Base-by-base conservation (phyloP, 371 early-diverging fungal genomes). In the Lichtheimia ornata region DNA sequence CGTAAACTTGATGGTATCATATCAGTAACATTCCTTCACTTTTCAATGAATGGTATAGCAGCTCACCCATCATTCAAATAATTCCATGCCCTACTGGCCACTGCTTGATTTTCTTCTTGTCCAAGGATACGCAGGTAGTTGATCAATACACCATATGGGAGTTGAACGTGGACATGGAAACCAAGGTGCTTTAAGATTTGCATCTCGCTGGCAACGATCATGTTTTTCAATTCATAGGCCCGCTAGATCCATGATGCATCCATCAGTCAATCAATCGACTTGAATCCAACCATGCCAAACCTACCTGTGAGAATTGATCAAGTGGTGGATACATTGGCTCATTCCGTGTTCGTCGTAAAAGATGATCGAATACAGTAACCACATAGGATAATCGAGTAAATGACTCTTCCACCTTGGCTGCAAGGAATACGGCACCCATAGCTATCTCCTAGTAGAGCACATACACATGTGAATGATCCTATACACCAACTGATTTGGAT, bases 121-220 rank as follows among this genome's bases (percentile, higher is more conserved):
- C 84, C 92, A 35, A 98, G 74, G 25, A 89, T 85, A 56, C 89
- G 88, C 63, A 97, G 69, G 72, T 97, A 98, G 65, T 95, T 96
- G 63, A 97, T 86, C 91, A 97, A 86, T 53, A 94, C 81, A 15
- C 92, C 94, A 69, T 98, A 95, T 2, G 98, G 96, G 14, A 94
- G 84, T 70, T 97, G 91, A 0, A 97, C 97, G 65, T 96, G 95
- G 0, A 97, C 96, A 67, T 97, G 92, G 74, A 98, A 98, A 3
- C 92, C 96, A 4, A 97, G 83, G 18, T 83, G 82, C 40, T 88
- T 87, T 50, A 98, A 75, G 22, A 98, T 88, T 50, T 91, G 88
- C 84, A 95, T 86, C 70, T 98, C 98, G 18, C 88, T 91, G 15
- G 81, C 74, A 17, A 93, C 83, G 56, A 92, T 74, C 41, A 85